Percentiles rank a stretch among this genome's conserved stretches.
Conservation (phyloP, 495 filamentous ascomycete species). For the Penicillium coprophilum region DNA sequence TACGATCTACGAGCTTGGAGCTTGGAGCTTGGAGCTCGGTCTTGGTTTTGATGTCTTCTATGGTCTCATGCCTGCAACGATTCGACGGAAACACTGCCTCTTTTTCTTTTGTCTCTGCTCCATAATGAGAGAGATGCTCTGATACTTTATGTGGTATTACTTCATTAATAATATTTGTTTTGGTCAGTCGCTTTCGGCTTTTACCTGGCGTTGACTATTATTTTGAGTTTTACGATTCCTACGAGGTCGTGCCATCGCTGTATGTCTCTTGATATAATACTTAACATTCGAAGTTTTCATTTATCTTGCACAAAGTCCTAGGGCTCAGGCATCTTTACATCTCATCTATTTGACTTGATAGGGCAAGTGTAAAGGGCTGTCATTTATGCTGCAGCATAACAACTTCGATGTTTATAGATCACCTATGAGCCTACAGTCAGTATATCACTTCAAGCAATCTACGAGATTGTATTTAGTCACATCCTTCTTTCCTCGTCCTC, state of each 20-base stretch:
- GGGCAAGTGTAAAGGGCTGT: too few species aligned
- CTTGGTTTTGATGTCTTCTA: not conserved
- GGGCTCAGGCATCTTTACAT: not conserved
- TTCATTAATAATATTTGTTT: conserved; percentile 25
- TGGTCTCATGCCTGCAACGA: conserved; percentile 5
- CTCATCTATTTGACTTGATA: too few species aligned
- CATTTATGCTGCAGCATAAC: too few species aligned
- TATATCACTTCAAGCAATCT: too few species aligned
- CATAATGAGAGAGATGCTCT: not conserved
- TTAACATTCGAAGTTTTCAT: too few species aligned
- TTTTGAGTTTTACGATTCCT: not conserved
- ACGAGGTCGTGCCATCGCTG: not conserved
- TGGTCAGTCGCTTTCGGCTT: conserved; percentile 13
- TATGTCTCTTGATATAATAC: too few species aligned
- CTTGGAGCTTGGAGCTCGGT: not conserved
- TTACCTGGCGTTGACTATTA: conserved; percentile 11
- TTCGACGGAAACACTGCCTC: not conserved
- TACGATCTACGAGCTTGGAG: not conserved
- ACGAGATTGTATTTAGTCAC: too few species aligned
- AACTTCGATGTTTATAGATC: too few species aligned
- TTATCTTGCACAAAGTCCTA: not conserved
- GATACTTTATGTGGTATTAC: conserved; percentile 18
- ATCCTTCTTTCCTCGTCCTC: too few species aligned
- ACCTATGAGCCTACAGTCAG: too few species aligned
- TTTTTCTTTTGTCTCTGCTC: not conserved